Conservation (phyloP, 179 eudicot species). For the Camellia oleifera region DNA sequence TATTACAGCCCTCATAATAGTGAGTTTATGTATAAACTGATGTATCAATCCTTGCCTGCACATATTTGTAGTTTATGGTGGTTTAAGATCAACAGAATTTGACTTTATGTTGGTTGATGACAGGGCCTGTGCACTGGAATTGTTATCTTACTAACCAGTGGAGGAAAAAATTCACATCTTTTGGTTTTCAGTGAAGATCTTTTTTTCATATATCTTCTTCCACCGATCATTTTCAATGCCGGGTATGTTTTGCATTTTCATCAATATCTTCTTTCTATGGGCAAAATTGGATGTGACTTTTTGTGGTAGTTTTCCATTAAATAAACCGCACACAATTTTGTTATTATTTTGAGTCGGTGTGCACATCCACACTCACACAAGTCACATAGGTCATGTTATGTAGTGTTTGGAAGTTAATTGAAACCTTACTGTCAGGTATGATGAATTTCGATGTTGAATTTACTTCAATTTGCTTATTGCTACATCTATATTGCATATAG, state of each 20-base stretch:
- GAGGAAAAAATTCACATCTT: slow-evolving; percentile 82
- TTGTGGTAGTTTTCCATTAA: not conserved
- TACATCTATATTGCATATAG: not conserved
- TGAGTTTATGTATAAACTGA: slow-evolving; percentile 30
- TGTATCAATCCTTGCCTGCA: not conserved
- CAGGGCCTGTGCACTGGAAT: slow-evolving; percentile 90
- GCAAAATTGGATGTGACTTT: not conserved
- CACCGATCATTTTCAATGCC: slow-evolving; percentile 95
- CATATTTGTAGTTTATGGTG: not conserved
- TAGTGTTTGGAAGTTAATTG: not conserved
- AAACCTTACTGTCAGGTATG: not conserved
- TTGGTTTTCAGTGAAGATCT: slow-evolving; percentile 98
- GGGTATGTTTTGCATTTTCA: slow-evolving; percentile 51
- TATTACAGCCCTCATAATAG: slow-evolving; percentile 79
- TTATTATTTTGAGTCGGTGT: not conserved
- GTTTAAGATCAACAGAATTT: not conserved
- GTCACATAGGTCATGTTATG: not conserved
- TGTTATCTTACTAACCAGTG: slow-evolving; percentile 67
- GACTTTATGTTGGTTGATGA: slow-evolving; percentile 17
- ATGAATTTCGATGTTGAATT: not conserved
- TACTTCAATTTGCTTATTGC: not conserved
- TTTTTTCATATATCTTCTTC: slow-evolving; percentile 97
- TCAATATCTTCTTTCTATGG: not conserved
- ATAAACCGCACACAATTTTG: not conserved
- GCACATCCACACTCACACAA: not conserved